Evolutionary conservation across 1,284 basidiomycete genomes (phyloP).

Genomic region (Malassezia sp.): DNA sequence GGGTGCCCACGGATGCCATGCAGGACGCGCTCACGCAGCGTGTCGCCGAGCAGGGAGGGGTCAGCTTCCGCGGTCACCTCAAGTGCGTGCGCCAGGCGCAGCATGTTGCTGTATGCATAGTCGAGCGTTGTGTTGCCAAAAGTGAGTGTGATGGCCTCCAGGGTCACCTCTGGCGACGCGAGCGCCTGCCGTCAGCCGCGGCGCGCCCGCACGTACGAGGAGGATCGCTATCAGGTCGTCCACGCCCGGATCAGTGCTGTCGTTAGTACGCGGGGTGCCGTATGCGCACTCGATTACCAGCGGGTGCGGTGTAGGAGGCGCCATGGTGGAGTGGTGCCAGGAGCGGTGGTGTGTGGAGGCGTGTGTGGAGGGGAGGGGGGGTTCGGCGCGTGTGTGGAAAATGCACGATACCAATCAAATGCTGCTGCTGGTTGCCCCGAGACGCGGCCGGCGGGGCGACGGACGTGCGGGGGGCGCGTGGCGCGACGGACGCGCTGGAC

Average conservation of each 20-base stretch:
- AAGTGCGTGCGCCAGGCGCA: slow-evolving; percentile 53
- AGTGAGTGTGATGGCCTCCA: slow-evolving; percentile 58
- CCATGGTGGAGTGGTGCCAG: neutral
- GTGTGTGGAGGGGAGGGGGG: neutral
- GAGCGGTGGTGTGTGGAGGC: neutral
- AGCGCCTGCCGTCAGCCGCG: slow-evolving; percentile 54
- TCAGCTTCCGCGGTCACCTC: slow-evolving; percentile 19
- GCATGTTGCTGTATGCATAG: slow-evolving; percentile 52
- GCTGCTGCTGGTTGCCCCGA: neutral
- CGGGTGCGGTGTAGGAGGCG: neutral
- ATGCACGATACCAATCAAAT: neutral
- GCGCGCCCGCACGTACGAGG: slow-evolving; percentile 53
- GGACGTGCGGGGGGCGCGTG: too few species aligned
- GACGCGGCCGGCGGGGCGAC: too few species aligned
- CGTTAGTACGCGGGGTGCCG: neutral
- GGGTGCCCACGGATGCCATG: slow-evolving; percentile 16
- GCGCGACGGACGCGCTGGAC: too few species aligned
- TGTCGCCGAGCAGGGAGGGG: slow-evolving; percentile 59
- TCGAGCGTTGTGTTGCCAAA: slow-evolving; percentile 49
- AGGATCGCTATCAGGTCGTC: slow-evolving; percentile 71
- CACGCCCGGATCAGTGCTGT: slow-evolving; percentile 55
- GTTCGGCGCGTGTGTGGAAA: neutral
- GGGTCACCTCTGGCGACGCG: slow-evolving; percentile 27
- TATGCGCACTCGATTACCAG: slow-evolving; percentile 16
- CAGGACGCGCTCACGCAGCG: slow-evolving; percentile 52